Conservation (phyloP, 1,284 basidiomycete genomes). For the Blastosporella zonata region DNA sequence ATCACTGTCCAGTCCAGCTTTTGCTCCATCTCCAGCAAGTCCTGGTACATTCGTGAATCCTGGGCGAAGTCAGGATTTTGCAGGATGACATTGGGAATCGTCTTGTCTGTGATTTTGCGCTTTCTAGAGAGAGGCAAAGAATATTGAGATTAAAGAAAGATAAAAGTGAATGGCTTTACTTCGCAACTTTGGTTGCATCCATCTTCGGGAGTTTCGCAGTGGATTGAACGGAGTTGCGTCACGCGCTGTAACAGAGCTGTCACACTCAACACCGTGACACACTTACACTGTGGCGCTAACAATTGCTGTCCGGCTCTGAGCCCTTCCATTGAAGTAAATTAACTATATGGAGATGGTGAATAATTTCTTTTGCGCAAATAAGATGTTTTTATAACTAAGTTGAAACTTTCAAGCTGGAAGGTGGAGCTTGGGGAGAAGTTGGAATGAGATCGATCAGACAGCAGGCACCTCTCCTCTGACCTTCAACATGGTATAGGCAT, state of each 20-base stretch:
- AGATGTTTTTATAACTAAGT: too few relatives aligned
- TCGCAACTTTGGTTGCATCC: constrained; percentile 17
- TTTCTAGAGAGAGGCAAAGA: constrained; percentile 43
- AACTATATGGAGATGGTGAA: too few relatives aligned
- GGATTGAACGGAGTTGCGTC: background rate
- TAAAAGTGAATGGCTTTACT: constrained; percentile 5
- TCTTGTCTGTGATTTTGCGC: constrained; percentile 79
- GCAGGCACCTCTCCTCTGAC: too few relatives aligned
- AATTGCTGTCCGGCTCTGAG: too few relatives aligned
- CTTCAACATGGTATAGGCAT: too few relatives aligned
- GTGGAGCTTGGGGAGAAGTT: too few relatives aligned
- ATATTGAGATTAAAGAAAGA: background rate
- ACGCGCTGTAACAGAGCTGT: background rate
- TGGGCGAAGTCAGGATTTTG: constrained; percentile 69
- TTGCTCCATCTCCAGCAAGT: constrained; percentile 85
- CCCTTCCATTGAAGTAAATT: too few relatives aligned
- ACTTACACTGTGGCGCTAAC: background rate
- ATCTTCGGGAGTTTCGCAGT: constrained; percentile 4
- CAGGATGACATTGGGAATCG: constrained; percentile 67
- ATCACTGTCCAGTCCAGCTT: constrained; percentile 95
- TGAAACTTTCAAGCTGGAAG: too few relatives aligned
- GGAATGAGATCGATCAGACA: too few relatives aligned
- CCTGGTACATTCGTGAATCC: constrained; percentile 85
- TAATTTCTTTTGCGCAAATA: too few relatives aligned
- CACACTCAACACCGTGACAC: background rate